Evolutionary conservation across 345 rosid species (phyloP), one percentile per base, ranked within the genome.

Genomic region (Pugionium cornutum): DNA sequence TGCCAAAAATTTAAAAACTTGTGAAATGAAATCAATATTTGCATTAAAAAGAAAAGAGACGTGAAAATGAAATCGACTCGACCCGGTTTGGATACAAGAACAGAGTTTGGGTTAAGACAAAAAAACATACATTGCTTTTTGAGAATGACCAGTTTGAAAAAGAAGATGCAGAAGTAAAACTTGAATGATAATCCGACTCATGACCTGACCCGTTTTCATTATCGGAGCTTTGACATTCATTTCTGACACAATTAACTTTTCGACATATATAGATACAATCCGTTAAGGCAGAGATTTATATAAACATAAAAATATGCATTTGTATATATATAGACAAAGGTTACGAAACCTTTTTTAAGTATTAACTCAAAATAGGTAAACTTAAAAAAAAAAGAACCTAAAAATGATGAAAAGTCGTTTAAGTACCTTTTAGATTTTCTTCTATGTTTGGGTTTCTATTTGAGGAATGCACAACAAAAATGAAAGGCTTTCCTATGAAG

Each of bases 401-500:
- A 1, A 51, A 45, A 34, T 3, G 1, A 37, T 60, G 40, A 37
- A 29, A 39, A 47, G 58, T 31, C 35, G 34, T 35, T 4, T n/a
- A 62, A 55, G 37, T 56, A 63, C 64, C 69, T 71, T 70, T 41
- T 2, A 26, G 58, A 55, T 54, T 57, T 26, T 58, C 76, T 72
- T 72, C 32, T 42, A 54, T 8, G 66, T 9, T 72, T 64, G 53
- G 70, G 70, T 72, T 65, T 72, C 61, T 72, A n/a, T 40, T 32
- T 64, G 69, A 64, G 64, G 58, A 72, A 72, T 71, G 76, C 60
- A 58, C 71, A 58, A 58, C 71, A 64, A 48, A 58, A 57, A 72
- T 47, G 54, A 35, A 58, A 72, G 3, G 65, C 4, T 71, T 65
- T 42, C 76, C 76, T 65, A 43, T 72, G 66, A 58, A 65, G 42